Base-by-base conservation (phyloP, 192 early-diverging fungal genomes). In the Coemansia sp. region DNA sequence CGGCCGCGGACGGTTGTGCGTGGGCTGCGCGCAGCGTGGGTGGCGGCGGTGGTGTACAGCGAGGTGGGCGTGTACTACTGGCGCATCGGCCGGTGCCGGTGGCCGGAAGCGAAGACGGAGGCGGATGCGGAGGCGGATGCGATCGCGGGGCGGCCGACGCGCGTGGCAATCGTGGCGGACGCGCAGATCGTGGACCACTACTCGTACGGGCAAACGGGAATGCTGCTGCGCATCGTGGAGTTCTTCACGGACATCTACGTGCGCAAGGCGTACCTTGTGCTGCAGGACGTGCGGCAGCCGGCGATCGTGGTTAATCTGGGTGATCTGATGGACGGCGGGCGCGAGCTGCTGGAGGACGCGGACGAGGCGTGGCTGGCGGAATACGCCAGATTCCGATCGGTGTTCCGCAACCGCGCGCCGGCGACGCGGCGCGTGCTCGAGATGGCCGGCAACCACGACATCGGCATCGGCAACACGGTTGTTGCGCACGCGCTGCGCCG, bases 391-490 rank as follows among this genome's bases (percentile, higher is more conserved):
- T 87, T 88, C 57, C 38, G 76, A 12, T 61, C 83, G 19, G 76
- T 92, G 14, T 90, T 89, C 71, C 8, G 13, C 67, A 79, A 63
- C 70, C 42, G 72, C 38, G 67, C 71, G 19, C 84, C 80, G 0
- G 38, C 60, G 0, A 25, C 1, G 20, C 51, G 58, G 8, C 68
- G 63, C 19, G 73, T 88, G 4, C 83, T 85, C 13, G 84, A 90
- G 68, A 88, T 92, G 76, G 90, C 90, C 4, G 96, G 96, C 5
- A 98, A 96, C 77, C 96, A 98, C 74, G 96, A 98, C 74, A 88
- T 96, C 51, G 96, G 96, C 0, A 92, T 92, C 44, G 89, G 92
- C 16, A 81, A 89, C 59, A 83, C 83, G 0, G 65, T 93, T 14
- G 69, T 85, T 20, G 48, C 17, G 0, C 7, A 32, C 0, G 83